Evolutionary conservation across 1,284 basidiomycete species (phyloP), one percentile per base, ranked within the genome.

Genomic region (Chiua sp.): DNA sequence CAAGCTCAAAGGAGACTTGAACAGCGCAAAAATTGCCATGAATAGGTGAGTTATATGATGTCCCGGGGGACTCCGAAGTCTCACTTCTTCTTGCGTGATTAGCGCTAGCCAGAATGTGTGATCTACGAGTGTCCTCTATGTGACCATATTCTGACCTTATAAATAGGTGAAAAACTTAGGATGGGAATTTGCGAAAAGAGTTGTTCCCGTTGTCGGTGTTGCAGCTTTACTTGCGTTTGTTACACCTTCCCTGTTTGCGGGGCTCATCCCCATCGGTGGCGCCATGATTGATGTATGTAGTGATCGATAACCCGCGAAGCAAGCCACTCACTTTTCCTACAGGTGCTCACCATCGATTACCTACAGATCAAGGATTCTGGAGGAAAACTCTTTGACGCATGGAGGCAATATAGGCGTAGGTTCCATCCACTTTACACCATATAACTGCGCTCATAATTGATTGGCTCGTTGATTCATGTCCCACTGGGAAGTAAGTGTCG

Each of bases 31-130:
- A 53, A n/a, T 7, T 1, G 49, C 39, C 12, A 66, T 67, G 66
- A 63, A 70, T 32, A 18, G 3, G 66, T 70, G 54, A 28, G 65
- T 63, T 16, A 22, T 32, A 10, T 32, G 12, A 44, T 6, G 4
- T 7, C 42, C 7, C 8, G 4, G 15, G 2, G n/a, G n/a, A n/a
- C n/a, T n/a, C 15, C 23, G 7, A 47, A 32, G 2, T 49, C 59
- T 68, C 22, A 68, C 13, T 22, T 33, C 47, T 37, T 12, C 39
- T 47, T 32, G 22, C 11, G 15, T 26, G 20, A 51, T 55, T 35
- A 68, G 66, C 20, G 37, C 68, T 47, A 66, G 59, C 35, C 35
- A 22, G 59, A 63, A 68, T 37, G 66, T 70, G 16, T 1, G 63
- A 18, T 23, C 22, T 26, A 26, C 8, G 16, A 37, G 0, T 44